phyloP scores from a whole-genome alignment of 1,139 yeast species.

The Yamadazyma pseudoaaseri region DNA sequence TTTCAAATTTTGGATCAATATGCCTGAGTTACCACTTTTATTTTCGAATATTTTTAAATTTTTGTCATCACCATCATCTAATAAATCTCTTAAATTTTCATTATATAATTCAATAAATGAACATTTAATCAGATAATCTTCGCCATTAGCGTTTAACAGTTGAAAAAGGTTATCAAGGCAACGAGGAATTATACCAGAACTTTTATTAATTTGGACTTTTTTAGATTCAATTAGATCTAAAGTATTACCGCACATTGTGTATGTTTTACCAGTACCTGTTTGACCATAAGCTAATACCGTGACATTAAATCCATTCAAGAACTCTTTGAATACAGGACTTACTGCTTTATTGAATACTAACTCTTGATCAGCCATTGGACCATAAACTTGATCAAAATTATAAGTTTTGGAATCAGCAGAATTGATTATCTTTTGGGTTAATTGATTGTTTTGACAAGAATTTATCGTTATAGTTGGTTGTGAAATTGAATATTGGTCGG shows the following conservation, averaged over 20 bases:
- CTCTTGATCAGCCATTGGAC: slow-evolving; percentile 66
- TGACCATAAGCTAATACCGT: slow-evolving; percentile 88
- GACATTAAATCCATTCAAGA: slow-evolving; percentile 69
- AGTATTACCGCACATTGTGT: slow-evolving; percentile 75
- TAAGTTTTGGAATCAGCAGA: slow-evolving; percentile 45
- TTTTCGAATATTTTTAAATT: slow-evolving; percentile 53
- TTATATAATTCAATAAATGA: slow-evolving; percentile 74
- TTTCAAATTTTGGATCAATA: slow-evolving; percentile 52
- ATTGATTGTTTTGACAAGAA: slow-evolving; percentile 18
- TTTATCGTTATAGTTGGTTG: slow-evolving; percentile 42
- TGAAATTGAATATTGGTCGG: slow-evolving; percentile 37
- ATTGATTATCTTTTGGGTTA: slow-evolving; percentile 16
- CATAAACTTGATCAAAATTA: slow-evolving; percentile 72
- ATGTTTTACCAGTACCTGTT: slow-evolving; percentile 87
- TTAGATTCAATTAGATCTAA: slow-evolving; percentile 4
- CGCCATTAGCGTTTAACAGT: slow-evolving; percentile 25
- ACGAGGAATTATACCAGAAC: slow-evolving; percentile 71
- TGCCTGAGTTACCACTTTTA: slow-evolving; percentile 17
- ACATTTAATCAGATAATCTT: slow-evolving; percentile 63
- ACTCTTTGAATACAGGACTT: slow-evolving; percentile 60
- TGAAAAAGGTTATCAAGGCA: slow-evolving; percentile 56
- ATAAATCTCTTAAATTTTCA: slow-evolving; percentile 66
- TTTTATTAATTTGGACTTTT: slow-evolving; percentile 18
- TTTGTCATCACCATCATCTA: slow-evolving; percentile 41
- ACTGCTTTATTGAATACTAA: slow-evolving; percentile 62